Percentiles rank a stretch among this genome's conserved stretches.
Evolutionary conservation across 805 yeast species (phyloP).

Genomic region (Yarrowia sp.): DNA sequence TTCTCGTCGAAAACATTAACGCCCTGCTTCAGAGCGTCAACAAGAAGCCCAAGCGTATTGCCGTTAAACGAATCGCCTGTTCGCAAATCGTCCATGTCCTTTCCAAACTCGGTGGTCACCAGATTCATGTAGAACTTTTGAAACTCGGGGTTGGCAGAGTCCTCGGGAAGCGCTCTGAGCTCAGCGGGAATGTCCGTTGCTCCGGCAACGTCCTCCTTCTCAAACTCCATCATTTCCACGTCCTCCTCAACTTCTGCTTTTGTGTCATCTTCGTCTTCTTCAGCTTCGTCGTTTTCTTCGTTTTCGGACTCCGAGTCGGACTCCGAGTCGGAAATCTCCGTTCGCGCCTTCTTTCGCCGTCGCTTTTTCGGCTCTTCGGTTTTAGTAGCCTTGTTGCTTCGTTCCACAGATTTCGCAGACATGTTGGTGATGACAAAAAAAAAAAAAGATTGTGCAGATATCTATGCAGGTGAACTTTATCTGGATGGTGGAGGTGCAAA

Average conservation of each 20-base stretch:
- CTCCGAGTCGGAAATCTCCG: slow-evolving; percentile 32
- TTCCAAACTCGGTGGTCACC: slow-evolving; percentile 49
- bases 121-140: slow-evolving; percentile 46
- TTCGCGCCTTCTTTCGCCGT: slow-evolving; percentile 36
- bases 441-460: no score
- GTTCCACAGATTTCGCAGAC: neutral
- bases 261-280: neutral
- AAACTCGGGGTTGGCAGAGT: slow-evolving; percentile 28
- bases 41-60: slow-evolving; percentile 38
- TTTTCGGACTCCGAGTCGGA: slow-evolving; percentile 23
- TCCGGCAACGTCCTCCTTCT: slow-evolving; percentile 28
- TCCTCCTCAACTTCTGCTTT: neutral
- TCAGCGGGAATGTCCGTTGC: slow-evolving; percentile 1
- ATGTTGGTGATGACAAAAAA: neutral
- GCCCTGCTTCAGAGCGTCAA: slow-evolving; percentile 42
- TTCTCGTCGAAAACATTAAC: slow-evolving; percentile 40
- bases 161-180: neutral
- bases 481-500: no score
- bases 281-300: neutral
- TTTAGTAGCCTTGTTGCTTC: slow-evolving; percentile 20
- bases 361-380: slow-evolving; percentile 26
- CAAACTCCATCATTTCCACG: slow-evolving; percentile 31
- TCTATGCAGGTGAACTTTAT: neutral
- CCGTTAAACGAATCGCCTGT: slow-evolving; percentile 45
- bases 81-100: slow-evolving; percentile 44